Conservation (phyloP, 805 yeast genomes). For the Wickerhamomyces bovis region DNA sequence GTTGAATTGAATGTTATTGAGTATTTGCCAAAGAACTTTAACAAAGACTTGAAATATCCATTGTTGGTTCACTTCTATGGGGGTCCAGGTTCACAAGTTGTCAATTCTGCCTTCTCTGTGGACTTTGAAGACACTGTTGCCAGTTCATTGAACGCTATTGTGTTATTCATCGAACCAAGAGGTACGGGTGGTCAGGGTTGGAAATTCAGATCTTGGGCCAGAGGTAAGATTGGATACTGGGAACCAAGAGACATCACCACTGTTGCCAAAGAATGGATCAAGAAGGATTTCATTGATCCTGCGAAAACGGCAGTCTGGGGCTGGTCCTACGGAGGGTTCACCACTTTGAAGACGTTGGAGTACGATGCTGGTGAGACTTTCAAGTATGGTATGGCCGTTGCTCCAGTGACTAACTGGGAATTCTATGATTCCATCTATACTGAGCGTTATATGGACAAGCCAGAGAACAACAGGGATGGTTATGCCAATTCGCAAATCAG, state of each 20-base stretch:
- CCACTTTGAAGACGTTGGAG: slow-evolving; percentile 85
- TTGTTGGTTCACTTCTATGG: slow-evolving; percentile 90
- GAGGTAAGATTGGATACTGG: slow-evolving; percentile 72
- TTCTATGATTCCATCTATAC: slow-evolving; percentile 92
- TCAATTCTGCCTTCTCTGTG: slow-evolving; percentile 49
- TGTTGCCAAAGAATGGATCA: slow-evolving; percentile 59
- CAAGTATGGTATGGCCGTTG: slow-evolving; percentile 90
- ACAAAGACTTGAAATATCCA: slow-evolving; percentile 55
- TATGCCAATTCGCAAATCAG: slow-evolving; percentile 55
- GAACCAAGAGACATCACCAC: slow-evolving; percentile 84
- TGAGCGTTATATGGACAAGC: slow-evolving; percentile 88
- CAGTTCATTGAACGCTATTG: slow-evolving; percentile 72
- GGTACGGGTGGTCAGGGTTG: slow-evolving; percentile 92
- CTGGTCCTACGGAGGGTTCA: slow-evolving; percentile 96
- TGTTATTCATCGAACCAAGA: slow-evolving; percentile 92
- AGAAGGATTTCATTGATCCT: slow-evolving; percentile 50
- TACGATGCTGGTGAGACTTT: slow-evolving; percentile 68
- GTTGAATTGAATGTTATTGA: slow-evolving; percentile 61
- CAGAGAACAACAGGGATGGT: slow-evolving; percentile 59
- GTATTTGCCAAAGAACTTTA: slow-evolving; percentile 68
- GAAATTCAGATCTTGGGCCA: slow-evolving; percentile 68
- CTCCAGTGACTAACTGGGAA: slow-evolving; percentile 95
- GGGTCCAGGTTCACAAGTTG: slow-evolving; percentile 93
- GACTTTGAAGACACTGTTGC: slow-evolving; percentile 72
- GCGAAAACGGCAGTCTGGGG: slow-evolving; percentile 87